These are phyloP conservation scores for Lanmaoa rubissima DNA, from an alignment of 768 basidiomycete species.

Conservation along the genomic window DNA sequence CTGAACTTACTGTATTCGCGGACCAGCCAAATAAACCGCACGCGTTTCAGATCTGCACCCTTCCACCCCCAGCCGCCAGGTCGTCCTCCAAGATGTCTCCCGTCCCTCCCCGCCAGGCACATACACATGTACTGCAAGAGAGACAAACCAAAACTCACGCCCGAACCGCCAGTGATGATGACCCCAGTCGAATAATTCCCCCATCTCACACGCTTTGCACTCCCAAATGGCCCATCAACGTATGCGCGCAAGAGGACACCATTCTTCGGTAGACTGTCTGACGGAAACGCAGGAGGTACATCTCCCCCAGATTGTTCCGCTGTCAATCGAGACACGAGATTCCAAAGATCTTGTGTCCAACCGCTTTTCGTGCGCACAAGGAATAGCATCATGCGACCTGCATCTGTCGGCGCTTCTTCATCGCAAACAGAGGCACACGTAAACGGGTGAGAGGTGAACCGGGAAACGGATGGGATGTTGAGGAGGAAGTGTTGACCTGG, in stretches of 20 bases:
- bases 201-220: conserved; percentile 58
- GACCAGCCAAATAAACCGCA: conserved; percentile 76
- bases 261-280: conserved; percentile 32
- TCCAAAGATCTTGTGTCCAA: conserved; percentile 66
- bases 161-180: conserved; percentile 71
- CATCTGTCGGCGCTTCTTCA: conserved; percentile 39
- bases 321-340: conserved; percentile 42
- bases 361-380: conserved; percentile 69
- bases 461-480: conserved; percentile 61
- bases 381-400: conserved; percentile 57
- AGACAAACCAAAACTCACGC: conserved; percentile 68
- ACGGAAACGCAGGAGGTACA: neutral
- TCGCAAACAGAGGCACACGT: conserved; percentile 65
- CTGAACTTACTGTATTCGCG: conserved; percentile 64
- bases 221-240: conserved; percentile 72
- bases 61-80: conserved; percentile 43
- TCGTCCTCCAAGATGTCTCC: conserved; percentile 45
- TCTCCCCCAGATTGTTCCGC: conserved; percentile 35
- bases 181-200: conserved; percentile 54
- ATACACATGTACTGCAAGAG: conserved; percentile 63
- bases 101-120: conserved; percentile 55
- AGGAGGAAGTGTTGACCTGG: conserved; percentile 80
- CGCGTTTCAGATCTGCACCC: conserved; percentile 45
- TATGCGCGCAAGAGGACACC: conserved; percentile 56
- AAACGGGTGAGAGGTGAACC: conserved; percentile 68